Percentiles rank a stretch among this genome's conserved stretches.
phyloP scores from a whole-genome alignment of 495 filamentous ascomycete genomes.

The Clavariopsis aquatica region DNA sequence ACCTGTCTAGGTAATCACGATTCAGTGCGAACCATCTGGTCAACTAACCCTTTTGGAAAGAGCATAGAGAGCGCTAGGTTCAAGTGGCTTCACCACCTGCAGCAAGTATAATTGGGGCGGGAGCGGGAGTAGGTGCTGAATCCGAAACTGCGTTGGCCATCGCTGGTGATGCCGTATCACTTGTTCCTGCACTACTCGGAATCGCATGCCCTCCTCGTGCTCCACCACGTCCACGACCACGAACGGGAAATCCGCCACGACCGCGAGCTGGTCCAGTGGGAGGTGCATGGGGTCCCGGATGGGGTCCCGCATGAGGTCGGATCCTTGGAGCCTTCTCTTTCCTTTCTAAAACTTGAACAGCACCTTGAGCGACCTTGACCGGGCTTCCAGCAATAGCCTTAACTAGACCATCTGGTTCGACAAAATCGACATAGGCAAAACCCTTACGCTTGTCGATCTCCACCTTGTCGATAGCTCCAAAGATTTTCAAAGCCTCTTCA shows the following conservation, averaged over 20 bases:
- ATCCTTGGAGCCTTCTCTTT: conserved; percentile 54
- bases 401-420: conserved; percentile 64
- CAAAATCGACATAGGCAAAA: conserved; percentile 88
- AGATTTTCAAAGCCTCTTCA: conserved; percentile 66
- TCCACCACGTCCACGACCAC: conserved; percentile 47
- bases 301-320: conserved; percentile 24
- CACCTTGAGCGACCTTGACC: conserved; percentile 75
- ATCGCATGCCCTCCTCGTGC: conserved; percentile 42
- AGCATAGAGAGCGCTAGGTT: not conserved
- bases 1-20: too few relatives aligned
- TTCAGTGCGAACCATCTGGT: too few relatives aligned
- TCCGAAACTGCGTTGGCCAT: not conserved
- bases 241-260: conserved; percentile 46
- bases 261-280: conserved; percentile 44
- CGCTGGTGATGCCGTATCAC: not conserved
- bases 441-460: conserved; percentile 93
- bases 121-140: conserved; percentile 6
- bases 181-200: not conserved
- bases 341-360: conserved; percentile 81
- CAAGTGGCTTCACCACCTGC: not conserved
- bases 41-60: too few relatives aligned
- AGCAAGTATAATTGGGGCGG: not conserved
- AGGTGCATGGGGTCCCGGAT: conserved; percentile 42
- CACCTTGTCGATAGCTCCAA: conserved; percentile 70
- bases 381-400: conserved; percentile 81